Base-by-base conservation (phyloP, 2,329 filamentous ascomycete species). In the Colletotrichum cordylinicola region DNA sequence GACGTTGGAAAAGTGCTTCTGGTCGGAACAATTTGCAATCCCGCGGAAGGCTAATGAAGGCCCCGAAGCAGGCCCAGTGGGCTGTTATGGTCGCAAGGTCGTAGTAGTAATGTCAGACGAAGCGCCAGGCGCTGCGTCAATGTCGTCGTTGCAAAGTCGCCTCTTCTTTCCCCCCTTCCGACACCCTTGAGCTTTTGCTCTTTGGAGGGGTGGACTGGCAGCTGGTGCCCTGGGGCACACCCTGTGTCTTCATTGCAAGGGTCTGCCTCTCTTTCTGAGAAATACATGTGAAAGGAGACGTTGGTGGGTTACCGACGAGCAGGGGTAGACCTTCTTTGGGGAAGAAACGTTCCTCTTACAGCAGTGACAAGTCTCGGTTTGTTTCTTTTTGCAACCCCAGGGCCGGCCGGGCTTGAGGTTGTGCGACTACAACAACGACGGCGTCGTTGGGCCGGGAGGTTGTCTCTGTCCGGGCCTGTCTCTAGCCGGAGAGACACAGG, bases 21-120 rank as follows among this genome's bases (percentile, higher is more conserved):
- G 24, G 21, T 21, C 21, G 27, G 35, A 29, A 64, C 21, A n/a
- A 18, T 64, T 56, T 67, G 56, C 27, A 78, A 72, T 77, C 78
- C 77, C 74, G 77, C 75, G 77, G 78, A 74, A 48, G 71, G 75
- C 68, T 55, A 64, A 35, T 58, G 37, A 27, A 55, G 21, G 21
- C 35, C 27, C 73, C 70, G 56, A 52, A 52, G 52, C 29, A 60
- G 69, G 31, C 48, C 52, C 52, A 33, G 64, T 48, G 39, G 62
- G 16, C 67, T 52, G 33, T 21, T 56, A 21, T 67, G 29, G 72
- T 75, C 27, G 62, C 67, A 75, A 56, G 37, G 52, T n/a, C 37
- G 61, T 60, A 56, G 21, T 70, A 60, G 37, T 18, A 33, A 56
- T 68, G 75, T 76, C 31, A 77, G 69, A 77, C 61, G 73, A 77